Conservation (phyloP, 441 rosid genomes). For the California macrophylla region DNA sequence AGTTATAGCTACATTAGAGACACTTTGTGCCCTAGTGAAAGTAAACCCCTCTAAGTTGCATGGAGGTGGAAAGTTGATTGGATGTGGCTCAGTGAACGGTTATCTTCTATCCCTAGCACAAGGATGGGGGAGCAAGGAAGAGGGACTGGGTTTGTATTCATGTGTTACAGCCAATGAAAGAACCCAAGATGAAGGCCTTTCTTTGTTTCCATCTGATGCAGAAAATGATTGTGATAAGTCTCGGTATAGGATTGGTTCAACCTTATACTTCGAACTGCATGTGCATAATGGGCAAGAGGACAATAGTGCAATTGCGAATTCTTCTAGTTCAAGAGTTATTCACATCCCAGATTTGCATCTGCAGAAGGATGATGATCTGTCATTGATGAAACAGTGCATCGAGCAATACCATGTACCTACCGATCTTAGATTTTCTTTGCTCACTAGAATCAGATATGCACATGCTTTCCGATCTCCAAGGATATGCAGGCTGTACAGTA, state of each 20-base stretch:
- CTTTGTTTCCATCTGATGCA: conserved; percentile 68
- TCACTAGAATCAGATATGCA: conserved; percentile 89
- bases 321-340: conserved; percentile 47
- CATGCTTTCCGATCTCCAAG: conserved; percentile 84
- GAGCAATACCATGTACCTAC: conserved; percentile 66
- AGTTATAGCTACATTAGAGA: conserved; percentile 79
- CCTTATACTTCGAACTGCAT: conserved; percentile 85
- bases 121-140: conserved; percentile 99
- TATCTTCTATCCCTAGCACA: conserved; percentile 83
- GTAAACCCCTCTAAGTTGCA: conserved; percentile 84
- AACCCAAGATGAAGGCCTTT: conserved; percentile 74
- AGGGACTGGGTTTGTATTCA: conserved; percentile 92
- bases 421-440: conserved; percentile 73
- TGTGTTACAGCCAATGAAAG: conserved; percentile 86
- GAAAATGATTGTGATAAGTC: conserved; percentile 51
- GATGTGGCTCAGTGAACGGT: conserved; percentile 77
- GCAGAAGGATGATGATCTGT: conserved; percentile 77
- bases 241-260: conserved; percentile 72
- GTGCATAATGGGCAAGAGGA: conserved; percentile 46
- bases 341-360: conserved; percentile 77
- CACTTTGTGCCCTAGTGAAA: conserved; percentile 78
- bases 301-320: conserved; percentile 23
- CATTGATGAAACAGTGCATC: conserved; percentile 72
- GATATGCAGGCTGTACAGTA: conserved; percentile 78
- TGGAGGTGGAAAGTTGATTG: conserved; percentile 74